Conservation (phyloP, 169 alveolate genomes). For the Plasmodium coatneyi region DNA sequence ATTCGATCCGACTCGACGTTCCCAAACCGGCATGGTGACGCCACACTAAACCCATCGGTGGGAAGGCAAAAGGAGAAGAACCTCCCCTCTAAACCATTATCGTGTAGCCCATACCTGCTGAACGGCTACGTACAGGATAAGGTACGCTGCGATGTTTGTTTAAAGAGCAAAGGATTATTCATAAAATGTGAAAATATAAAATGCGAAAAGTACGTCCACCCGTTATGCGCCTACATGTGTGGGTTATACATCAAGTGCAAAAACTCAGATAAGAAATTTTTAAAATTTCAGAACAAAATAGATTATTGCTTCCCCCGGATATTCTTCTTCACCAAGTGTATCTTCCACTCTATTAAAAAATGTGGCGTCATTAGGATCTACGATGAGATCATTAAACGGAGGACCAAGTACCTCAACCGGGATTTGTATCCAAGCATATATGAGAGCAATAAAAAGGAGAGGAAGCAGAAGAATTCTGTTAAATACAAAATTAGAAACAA, state of each 20-base stretch:
- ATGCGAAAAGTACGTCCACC: slow-evolving; percentile 47
- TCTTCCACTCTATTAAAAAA: slow-evolving; percentile 54
- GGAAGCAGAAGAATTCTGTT: slow-evolving; percentile 48
- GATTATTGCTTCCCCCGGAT: slow-evolving; percentile 72
- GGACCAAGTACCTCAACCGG: slow-evolving; percentile 64
- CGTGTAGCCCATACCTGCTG: slow-evolving; percentile 5
- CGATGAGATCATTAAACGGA: slow-evolving; percentile 48
- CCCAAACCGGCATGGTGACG: background rate
- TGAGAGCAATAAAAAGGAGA: slow-evolving; percentile 68
- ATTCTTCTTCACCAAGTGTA: slow-evolving; percentile 47
- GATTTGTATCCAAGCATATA: slow-evolving; percentile 70
- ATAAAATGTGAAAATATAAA: slow-evolving; percentile 30
- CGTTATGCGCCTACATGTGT: slow-evolving; percentile 72
- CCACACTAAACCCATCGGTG: background rate
- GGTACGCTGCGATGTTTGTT: slow-evolving; percentile 38
- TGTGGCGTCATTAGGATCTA: slow-evolving; percentile 35
- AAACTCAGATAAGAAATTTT: slow-evolving; percentile 58
- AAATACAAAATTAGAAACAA: slow-evolving; percentile 29
- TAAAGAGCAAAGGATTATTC: slow-evolving; percentile 48
- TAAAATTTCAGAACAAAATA: slow-evolving; percentile 40
- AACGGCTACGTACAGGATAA: slow-evolving; percentile 29
- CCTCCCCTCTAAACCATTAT: background rate
- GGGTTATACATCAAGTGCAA: slow-evolving; percentile 58
- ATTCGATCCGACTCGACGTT: background rate
- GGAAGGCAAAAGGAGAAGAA: background rate